Evolutionary conservation across 1,284 basidiomycete species (phyloP).

Genomic region (Anthracocystis setariae): DNA sequence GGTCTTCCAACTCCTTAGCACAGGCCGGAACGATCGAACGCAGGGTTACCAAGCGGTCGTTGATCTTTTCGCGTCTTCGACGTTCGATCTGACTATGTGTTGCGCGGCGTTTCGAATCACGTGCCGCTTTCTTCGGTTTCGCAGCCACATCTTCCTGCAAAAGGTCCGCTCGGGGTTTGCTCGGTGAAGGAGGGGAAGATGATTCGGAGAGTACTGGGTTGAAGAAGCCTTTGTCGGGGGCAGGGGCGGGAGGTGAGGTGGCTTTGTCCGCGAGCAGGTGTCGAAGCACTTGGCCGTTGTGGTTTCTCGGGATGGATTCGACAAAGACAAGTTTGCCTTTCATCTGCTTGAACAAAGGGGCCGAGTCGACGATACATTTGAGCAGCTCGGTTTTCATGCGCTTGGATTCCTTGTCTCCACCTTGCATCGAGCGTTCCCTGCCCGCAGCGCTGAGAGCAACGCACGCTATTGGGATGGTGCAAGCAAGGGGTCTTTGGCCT

Average conservation of each 20-base stretch:
- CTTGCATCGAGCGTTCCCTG: slow-evolving; percentile 30
- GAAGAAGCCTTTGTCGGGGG: slow-evolving; percentile 46
- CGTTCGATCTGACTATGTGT: slow-evolving; percentile 66
- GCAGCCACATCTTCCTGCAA: not conserved
- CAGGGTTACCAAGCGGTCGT: slow-evolving; percentile 64
- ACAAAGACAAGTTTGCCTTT: slow-evolving; percentile 41
- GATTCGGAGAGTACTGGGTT: slow-evolving; percentile 41
- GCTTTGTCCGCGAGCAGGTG: slow-evolving; percentile 37
- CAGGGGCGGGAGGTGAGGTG: slow-evolving; percentile 11
- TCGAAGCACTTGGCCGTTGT: slow-evolving; percentile 12
- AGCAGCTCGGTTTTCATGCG: slow-evolving; percentile 43
- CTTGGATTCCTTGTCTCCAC: slow-evolving; percentile 45
- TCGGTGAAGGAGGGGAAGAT: slow-evolving; percentile 12
- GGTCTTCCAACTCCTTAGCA: slow-evolving; percentile 53
- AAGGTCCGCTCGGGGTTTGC: slow-evolving; percentile 1
- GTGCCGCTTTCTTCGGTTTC: slow-evolving; percentile 39
- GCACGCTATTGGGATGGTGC: slow-evolving; percentile 22
- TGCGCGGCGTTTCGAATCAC: slow-evolving; percentile 57
- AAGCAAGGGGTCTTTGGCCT: not conserved
- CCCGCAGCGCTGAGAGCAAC: slow-evolving; percentile 34
- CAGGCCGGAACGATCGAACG: slow-evolving; percentile 64
- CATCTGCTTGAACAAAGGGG: slow-evolving; percentile 36
- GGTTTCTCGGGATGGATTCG: slow-evolving; percentile 31
- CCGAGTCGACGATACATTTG: slow-evolving; percentile 33
- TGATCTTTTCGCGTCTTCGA: slow-evolving; percentile 66